These are phyloP conservation scores for Luzula sylvatica DNA, from an alignment of 176 grass and related monocot species.

Conservation along the genomic window DNA sequence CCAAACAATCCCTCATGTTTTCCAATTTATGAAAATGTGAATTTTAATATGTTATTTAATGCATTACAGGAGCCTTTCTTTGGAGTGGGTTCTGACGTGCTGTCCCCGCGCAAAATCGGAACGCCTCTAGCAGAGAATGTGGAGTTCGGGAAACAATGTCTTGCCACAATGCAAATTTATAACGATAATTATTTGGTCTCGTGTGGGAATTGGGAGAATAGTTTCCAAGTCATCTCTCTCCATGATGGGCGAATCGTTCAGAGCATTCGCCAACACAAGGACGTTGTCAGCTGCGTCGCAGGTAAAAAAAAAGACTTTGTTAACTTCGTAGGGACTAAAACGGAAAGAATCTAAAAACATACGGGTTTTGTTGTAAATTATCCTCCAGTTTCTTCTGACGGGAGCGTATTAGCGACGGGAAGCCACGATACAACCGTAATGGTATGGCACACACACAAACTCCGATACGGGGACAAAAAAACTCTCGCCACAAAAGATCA, in stretches of 20 bases:
- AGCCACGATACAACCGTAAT: constrained; percentile 98
- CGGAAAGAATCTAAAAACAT: not conserved
- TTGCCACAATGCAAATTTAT: constrained; percentile 63
- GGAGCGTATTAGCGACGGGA: constrained; percentile 78
- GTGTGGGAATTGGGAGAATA: constrained; percentile 98
- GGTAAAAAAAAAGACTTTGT: constrained; percentile 29
- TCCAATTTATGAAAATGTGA: constrained; percentile 5
- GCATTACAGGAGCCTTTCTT: constrained; percentile 81
- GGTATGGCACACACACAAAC: constrained; percentile 90
- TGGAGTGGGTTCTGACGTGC: constrained; percentile 88
- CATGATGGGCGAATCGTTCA: constrained; percentile 93
- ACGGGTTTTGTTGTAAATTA: no score
- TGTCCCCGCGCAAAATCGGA: constrained; percentile 70
- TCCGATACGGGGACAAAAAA: constrained; percentile 58
- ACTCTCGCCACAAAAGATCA: constrained; percentile 8
- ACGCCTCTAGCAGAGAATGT: constrained; percentile 81
- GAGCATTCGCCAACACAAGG: constrained; percentile 90
- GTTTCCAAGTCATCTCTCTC: constrained; percentile 90
- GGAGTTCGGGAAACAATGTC: constrained; percentile 82
- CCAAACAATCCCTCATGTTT: no score
- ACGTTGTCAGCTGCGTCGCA: constrained; percentile 95
- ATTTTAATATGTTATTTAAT: constrained; percentile 17
- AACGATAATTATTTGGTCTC: constrained; percentile 88
- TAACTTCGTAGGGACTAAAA: not conserved
- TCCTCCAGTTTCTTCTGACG: constrained; percentile 91